phyloP scores from a whole-genome alignment of 176 grass and related monocot species.

The Aegilops sharonensis region DNA sequence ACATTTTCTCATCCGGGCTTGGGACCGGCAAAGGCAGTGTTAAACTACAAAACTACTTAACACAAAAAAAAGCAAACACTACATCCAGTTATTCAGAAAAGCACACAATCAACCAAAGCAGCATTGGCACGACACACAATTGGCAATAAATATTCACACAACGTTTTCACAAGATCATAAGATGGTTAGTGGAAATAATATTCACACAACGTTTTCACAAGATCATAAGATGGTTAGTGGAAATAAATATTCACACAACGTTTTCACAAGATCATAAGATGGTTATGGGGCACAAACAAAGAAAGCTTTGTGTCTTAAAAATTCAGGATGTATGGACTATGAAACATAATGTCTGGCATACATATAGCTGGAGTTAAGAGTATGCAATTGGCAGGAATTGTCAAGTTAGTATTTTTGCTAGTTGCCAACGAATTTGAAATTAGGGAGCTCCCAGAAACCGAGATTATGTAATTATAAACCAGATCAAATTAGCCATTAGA shows the following conservation, averaged over 20 bases:
- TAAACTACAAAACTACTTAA: constrained; percentile 29
- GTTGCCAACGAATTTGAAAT: too few species aligned
- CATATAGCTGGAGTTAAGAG: not conserved
- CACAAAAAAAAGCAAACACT: not conserved
- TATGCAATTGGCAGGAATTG: not conserved
- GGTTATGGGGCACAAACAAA: not conserved
- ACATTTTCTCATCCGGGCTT: constrained; percentile 69
- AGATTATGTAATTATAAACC: too few species aligned
- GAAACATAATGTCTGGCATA: not conserved
- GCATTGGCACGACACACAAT: not conserved
- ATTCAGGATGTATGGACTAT: not conserved
- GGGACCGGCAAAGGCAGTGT: constrained; percentile 66
- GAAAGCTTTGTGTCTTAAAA: not conserved
- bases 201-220: not conserved
- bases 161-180: not conserved
- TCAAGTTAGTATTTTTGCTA: too few species aligned
- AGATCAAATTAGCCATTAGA: too few species aligned
- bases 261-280: not conserved
- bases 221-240: too few species aligned
- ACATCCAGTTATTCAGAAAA: not conserved
- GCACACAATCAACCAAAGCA: not conserved
- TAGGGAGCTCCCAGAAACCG: too few species aligned
- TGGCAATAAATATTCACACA: not conserved
- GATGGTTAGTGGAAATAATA: not conserved
- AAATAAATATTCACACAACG: not conserved